These are phyloP conservation scores for Talaromyces sp. DNA, from an alignment of 2,329 filamentous ascomycete species.

Conservation along the genomic window DNA sequence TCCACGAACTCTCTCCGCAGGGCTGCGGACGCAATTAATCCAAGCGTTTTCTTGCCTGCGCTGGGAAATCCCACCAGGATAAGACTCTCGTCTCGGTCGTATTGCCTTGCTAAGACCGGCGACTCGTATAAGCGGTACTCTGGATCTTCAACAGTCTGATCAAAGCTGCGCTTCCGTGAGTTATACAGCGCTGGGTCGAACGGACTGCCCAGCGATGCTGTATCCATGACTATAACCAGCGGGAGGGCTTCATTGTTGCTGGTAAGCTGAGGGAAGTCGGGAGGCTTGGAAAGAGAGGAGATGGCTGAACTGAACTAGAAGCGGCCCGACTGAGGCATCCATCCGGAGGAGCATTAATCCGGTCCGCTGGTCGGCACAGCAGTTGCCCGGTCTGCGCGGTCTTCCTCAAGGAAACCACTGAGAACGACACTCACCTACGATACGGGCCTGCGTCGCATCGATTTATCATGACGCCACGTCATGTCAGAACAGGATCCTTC, in stretches of 20 bases:
- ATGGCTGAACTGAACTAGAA: too few species aligned
- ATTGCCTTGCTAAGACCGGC: constrained; percentile 1
- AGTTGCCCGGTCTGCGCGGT: constrained; percentile 21
- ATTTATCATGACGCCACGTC: constrained; percentile 26
- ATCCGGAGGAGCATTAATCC: not conserved
- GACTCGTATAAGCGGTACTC: constrained; percentile 7
- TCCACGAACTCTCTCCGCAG: constrained; percentile 65
- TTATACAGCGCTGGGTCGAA: not conserved
- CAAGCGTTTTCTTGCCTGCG: constrained; percentile 69
- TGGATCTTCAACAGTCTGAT: not conserved
- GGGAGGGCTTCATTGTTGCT: not conserved
- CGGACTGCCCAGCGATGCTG: not conserved
- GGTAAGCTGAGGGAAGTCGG: not conserved
- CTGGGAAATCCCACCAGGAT: constrained; percentile 68
- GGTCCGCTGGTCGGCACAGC: constrained; percentile 23
- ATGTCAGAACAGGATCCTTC: constrained; percentile 10
- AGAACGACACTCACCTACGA: too few species aligned
- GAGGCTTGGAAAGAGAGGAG: too few species aligned
- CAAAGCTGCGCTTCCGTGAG: constrained; percentile 8
- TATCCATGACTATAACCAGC: not conserved
- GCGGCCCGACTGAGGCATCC: not conserved
- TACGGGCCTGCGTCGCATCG: not conserved
- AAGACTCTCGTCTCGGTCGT: constrained; percentile 35
- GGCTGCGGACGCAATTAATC: constrained; percentile 67
- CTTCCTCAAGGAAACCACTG: too few species aligned